Percentiles rank a stretch among this genome's conserved stretches.
phyloP scores from a whole-genome alignment of 768 basidiomycete species.

The Trametes gibbosa region DNA sequence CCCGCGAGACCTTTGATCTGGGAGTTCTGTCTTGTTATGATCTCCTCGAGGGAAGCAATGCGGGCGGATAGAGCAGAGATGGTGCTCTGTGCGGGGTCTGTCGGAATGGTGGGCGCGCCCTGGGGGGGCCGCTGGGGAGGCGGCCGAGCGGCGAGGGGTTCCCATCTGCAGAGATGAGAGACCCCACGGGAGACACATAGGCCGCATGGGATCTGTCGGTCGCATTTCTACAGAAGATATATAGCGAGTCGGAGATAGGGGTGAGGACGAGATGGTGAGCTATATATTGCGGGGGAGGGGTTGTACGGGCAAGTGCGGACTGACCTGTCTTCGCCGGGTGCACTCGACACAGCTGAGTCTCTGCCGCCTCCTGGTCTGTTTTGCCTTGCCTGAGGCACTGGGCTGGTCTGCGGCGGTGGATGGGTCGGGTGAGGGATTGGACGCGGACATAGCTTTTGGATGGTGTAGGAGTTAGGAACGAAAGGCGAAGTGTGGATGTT shows the following conservation, averaged over 20 bases:
- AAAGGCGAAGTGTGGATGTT: no score
- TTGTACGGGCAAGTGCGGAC: no score
- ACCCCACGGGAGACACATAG: slow-evolving; percentile 32
- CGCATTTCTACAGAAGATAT: slow-evolving; percentile 45
- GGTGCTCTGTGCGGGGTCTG: slow-evolving; percentile 16
- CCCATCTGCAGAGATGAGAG: slow-evolving; percentile 32
- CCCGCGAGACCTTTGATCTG: not conserved
- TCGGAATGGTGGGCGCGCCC: slow-evolving; percentile 3
- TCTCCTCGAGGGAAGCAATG: slow-evolving; percentile 26
- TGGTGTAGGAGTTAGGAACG: not conserved
- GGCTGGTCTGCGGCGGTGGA: not conserved
- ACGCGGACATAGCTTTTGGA: no score
- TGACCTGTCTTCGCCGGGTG: slow-evolving; percentile 52
- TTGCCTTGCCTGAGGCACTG: slow-evolving; percentile 35
- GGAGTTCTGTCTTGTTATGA: slow-evolving; percentile 11
- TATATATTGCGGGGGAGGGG: not conserved
- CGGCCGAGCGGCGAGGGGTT: slow-evolving; percentile 28
- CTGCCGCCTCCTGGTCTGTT: slow-evolving; percentile 49
- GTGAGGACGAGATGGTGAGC: not conserved
- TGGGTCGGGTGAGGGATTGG: not conserved
- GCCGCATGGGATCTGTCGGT: slow-evolving; percentile 30
- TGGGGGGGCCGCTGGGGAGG: slow-evolving; percentile 27
- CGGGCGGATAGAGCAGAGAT: slow-evolving; percentile 25
- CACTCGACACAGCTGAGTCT: slow-evolving; percentile 56
- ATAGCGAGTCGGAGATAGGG: slow-evolving; percentile 2